Base-by-base conservation (phyloP, 176 grass and related monocot genomes). In the Tuctoria greenei region DNA sequence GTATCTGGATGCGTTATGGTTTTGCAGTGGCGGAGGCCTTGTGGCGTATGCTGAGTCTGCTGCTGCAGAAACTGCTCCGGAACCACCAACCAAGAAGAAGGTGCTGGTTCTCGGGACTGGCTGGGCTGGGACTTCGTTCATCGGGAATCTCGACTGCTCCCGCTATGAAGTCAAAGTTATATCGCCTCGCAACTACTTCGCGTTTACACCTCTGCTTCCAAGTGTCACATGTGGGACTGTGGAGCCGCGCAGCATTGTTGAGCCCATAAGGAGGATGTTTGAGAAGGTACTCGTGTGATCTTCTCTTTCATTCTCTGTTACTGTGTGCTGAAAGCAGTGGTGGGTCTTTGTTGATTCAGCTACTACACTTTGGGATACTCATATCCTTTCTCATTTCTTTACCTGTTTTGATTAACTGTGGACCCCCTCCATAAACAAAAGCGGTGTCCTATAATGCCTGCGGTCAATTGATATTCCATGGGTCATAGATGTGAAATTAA, bases 211-310 rank as follows among this genome's bases (percentile, higher is more conserved):
- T 50, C 79, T 97, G 64, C 85, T 97, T 64, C 94, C 94, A 1
- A 97, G 94, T 27, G 79, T 97, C 60, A 97, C 94, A 26, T 97
- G 91, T 64, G 94, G 94, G 6, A 97, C 94, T 1, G 94, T 97
- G 13, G 94, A 97, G 59, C 75, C 91, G 1, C 88, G 94, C 81
- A 97, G 94, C 71, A 93, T 97, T 63, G 25, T 97, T 4, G 94
- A 97, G 46, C 88, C 94, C 0, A 84, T 93, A 27, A 67, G 94
- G 21, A 91, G 65, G 61, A 91, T 97, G 76, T 61, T 97, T 56
- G 90, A 74, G 41, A 93, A 93, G 91, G 94, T 97, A 87, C 71
- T 39, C 4, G 14, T 17, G 66, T n/a, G 21, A 1, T 31, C 31
- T 31, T 31, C 58, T 61, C 58, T 43, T 46, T 62, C 10, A 44